phyloP scores from a whole-genome alignment of 2,329 filamentous ascomycete genomes.

The Aureobasidium pullulans region DNA sequence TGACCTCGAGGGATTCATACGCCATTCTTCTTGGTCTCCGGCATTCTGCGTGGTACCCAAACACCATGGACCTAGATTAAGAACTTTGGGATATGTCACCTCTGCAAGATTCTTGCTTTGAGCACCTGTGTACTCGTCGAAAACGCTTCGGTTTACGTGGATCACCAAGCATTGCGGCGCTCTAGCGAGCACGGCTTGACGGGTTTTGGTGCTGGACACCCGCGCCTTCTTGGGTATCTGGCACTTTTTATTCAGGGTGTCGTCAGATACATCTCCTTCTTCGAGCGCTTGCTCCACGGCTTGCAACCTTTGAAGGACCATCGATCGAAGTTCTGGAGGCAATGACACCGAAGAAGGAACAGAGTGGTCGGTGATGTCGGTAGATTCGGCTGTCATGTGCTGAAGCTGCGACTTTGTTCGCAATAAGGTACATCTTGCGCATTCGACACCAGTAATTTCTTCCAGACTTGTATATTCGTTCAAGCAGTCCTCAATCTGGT shows the following conservation, averaged over 20 bases:
- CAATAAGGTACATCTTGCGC: conserved; percentile 79
- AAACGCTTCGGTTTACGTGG: conserved; percentile 87
- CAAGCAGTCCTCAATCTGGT: conserved; percentile 70
- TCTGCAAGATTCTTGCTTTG: conserved; percentile 77
- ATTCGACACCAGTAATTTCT: conserved; percentile 81
- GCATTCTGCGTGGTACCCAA: conserved; percentile 44
- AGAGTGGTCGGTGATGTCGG: neutral
- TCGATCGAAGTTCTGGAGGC: conserved; percentile 36
- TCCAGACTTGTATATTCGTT: conserved; percentile 82
- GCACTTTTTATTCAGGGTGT: conserved; percentile 39
- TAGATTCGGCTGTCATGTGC: conserved; percentile 29
- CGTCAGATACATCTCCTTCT: conserved; percentile 68
- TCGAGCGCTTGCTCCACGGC: conserved; percentile 65
- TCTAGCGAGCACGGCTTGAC: conserved; percentile 78
- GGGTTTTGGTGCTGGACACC: conserved; percentile 74
- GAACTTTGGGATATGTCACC: conserved; percentile 64
- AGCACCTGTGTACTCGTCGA: conserved; percentile 72
- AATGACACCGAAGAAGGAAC: conserved; percentile 20
- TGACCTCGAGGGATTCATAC: conserved; percentile 58
- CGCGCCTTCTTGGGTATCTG: conserved; percentile 53
- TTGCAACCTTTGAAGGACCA: conserved; percentile 49
- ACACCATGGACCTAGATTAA: conserved; percentile 82
- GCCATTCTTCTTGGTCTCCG: conserved; percentile 57
- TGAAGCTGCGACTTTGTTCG: conserved; percentile 47
- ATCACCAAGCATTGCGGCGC: conserved; percentile 73